Base-by-base conservation (phyloP, 1,284 basidiomycete species). In the Cutaneotrichosporon dermatis region DNA sequence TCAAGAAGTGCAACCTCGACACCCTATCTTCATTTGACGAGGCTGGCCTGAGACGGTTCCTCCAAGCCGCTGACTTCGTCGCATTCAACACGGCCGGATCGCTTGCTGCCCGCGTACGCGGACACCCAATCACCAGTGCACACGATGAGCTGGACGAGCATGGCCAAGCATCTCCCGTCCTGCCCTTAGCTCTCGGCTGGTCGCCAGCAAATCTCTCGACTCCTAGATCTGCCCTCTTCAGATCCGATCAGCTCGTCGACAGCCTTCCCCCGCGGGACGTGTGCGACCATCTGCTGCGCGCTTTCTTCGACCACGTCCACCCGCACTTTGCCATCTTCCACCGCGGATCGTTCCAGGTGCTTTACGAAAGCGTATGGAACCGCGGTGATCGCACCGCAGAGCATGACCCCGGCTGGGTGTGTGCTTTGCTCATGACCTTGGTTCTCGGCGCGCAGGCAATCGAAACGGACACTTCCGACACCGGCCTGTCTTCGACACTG, bases 301-400 rank as follows among this genome's bases (percentile, higher is more conserved):
- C 63, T 1, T 67, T 58, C 53, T 65, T 65, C 49, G 61, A 57
- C 4, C 63, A 51, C 16, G 61, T 63, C n/a, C 66, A 67, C 51
- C 61, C 55, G 3, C 61, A 61, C 33, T 61, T 60, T 40, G 51
- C 66, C 10, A 41, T 67, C 34, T 51, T 67, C 13, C 63, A 67
- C 51, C 57, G 52, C 6, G 61, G 57, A 15, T 53, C 59, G 1
- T 63, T 67, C 25, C 55, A 59, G 9, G 55, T 58, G 4, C 42
- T n/a, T 10, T 60, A 67, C 48, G 53, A 61, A 16, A n/a, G 34
- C 1, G 25, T 56, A 7, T 46, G 53, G 53, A 12, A 33, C 3
- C 25, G 48, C 34, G 13, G 43, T 25, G 25, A 25, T 25, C 25
- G 25, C 25, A 25, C 25, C 33, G 4, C 13, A 12, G 48, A 57